Conservation (phyloP, 106 monocot species). For the Hemerocallis citrina region DNA sequence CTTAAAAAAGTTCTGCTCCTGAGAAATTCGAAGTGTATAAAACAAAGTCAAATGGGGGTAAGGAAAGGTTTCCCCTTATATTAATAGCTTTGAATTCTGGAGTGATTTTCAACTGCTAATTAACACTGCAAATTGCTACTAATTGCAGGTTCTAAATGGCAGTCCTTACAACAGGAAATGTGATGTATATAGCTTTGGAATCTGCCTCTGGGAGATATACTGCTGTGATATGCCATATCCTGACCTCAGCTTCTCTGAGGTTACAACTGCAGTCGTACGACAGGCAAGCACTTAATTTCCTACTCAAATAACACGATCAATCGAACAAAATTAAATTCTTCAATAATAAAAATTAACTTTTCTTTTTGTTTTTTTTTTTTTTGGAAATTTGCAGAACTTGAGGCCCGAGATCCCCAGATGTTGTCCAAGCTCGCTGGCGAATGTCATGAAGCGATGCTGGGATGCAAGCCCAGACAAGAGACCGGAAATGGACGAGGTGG, state of each 20-base stretch:
- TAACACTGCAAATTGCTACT: neutral
- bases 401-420: constrained; percentile 92
- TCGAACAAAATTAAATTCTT: neutral
- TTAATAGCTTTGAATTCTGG: too few species aligned
- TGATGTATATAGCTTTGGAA: constrained; percentile 91
- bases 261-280: constrained; percentile 82
- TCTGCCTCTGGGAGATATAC: constrained; percentile 92
- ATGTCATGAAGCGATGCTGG: constrained; percentile 91
- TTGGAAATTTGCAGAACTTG: constrained; percentile 51
- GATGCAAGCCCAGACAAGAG: constrained; percentile 82
- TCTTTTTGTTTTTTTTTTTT: too few species aligned
- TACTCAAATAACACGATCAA: neutral
- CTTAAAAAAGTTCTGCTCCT: too few species aligned
- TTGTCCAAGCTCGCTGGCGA: constrained; percentile 65
- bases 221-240: constrained; percentile 97
- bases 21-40: too few species aligned
- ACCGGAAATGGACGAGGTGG: constrained; percentile 91
- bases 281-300: constrained; percentile 31
- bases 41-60: too few species aligned
- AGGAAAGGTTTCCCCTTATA: too few species aligned
- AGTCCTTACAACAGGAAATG: constrained; percentile 85
- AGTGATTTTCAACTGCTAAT: neutral
- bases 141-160: constrained; percentile 67
- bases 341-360: neutral
- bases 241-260: constrained; percentile 78